Conservation (phyloP, 805 yeast genomes). For the Pichia thaimueangensis region DNA sequence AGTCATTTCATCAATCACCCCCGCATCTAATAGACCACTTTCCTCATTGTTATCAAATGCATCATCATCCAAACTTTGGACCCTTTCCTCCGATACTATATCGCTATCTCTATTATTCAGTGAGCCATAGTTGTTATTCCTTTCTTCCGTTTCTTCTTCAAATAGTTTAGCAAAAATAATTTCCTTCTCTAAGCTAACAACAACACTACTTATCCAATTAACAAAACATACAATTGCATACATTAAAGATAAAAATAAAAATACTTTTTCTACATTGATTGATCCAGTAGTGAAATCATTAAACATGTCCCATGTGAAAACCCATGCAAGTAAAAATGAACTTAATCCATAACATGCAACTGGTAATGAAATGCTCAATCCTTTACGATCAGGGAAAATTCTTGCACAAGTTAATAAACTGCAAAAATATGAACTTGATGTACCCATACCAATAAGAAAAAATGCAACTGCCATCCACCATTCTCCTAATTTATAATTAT, state of each 20-base stretch:
- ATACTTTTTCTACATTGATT: slow-evolving; percentile 47
- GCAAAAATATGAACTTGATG: slow-evolving; percentile 66
- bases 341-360: slow-evolving; percentile 84
- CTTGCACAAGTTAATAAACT: slow-evolving; percentile 77
- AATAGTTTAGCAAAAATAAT: slow-evolving; percentile 31
- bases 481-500: slow-evolving; percentile 25
- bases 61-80: not conserved
- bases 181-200: slow-evolving; percentile 54
- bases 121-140: too few relatives aligned
- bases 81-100: not conserved
- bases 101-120: too few relatives aligned
- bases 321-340: slow-evolving; percentile 65
- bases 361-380: slow-evolving; percentile 82
- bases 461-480: slow-evolving; percentile 43
- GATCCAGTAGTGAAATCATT: slow-evolving; percentile 15
- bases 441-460: slow-evolving; percentile 59
- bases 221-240: slow-evolving; percentile 52
- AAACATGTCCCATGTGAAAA: slow-evolving; percentile 39
- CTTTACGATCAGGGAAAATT: slow-evolving; percentile 68
- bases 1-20: slow-evolving; percentile 4
- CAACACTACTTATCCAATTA: slow-evolving; percentile 58
- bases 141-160: slow-evolving; percentile 11
- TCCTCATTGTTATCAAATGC: slow-evolving; percentile 2
- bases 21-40: slow-evolving; percentile 4
- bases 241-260: slow-evolving; percentile 43